Conservation (phyloP, 371 early-diverging fungal species). For the Mortierella sp. region DNA sequence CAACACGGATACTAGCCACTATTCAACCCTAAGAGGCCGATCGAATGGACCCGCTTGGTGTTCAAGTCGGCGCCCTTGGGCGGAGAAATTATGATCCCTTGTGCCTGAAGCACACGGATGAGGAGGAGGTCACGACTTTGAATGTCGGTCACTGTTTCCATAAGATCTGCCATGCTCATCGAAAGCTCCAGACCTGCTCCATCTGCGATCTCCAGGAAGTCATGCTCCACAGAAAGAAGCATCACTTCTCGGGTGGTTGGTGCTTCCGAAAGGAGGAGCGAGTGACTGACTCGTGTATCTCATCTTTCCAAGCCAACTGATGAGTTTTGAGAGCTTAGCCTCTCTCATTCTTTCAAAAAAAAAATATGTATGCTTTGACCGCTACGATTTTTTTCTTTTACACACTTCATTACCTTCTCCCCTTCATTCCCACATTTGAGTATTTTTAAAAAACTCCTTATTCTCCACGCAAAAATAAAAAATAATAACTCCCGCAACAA, state of each 20-base stretch:
- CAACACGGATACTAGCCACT: not conserved
- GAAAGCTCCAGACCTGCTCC: not conserved
- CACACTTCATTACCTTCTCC: no score
- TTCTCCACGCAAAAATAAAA: no score
- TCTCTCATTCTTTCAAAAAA: no score
- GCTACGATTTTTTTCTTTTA: no score
- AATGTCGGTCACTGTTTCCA: slow-evolving; percentile 20
- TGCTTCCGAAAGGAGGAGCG: no score
- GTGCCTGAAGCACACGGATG: slow-evolving; percentile 3
- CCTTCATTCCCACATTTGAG: no score
- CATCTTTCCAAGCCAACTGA: no score
- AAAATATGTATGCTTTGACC: no score
- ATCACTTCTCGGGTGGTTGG: not conserved
- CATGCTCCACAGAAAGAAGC: not conserved
- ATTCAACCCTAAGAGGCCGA: slow-evolving; percentile 10
- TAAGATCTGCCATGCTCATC: not conserved
- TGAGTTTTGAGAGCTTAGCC: no score
- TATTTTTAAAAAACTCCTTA: no score
- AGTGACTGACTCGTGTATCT: no score
- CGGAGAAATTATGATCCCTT: not conserved
- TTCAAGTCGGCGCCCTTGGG: slow-evolving; percentile 14
- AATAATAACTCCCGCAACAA: no score
- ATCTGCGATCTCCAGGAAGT: not conserved
- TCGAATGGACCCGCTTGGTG: slow-evolving; percentile 19
- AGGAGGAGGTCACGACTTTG: not conserved